A percentile compares a stretch with the other conserved stretches of the same genome.
phyloP scores from a whole-genome alignment of 176 grass and related monocot species.

The Ensete glaucum region DNA sequence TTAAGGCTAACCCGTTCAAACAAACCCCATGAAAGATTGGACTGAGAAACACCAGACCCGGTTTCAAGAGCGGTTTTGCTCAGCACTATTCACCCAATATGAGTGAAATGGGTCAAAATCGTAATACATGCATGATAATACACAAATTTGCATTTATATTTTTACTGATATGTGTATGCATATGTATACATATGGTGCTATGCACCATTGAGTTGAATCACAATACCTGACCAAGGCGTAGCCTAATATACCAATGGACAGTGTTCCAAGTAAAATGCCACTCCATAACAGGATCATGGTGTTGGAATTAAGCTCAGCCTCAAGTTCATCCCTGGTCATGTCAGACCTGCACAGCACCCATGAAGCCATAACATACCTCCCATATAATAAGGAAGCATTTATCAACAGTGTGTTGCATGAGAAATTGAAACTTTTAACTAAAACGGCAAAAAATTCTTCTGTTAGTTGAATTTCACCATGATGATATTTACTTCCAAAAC shows the following conservation, averaged over 20 bases:
- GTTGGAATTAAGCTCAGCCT: constrained; percentile 42
- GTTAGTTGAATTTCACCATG: no score
- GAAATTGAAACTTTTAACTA: no score
- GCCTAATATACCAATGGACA: constrained; percentile 59
- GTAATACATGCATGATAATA: no score
- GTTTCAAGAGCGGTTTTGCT: no score
- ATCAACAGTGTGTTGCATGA: not conserved
- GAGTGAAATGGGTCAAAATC: no score
- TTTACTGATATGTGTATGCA: no score
- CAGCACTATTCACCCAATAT: no score
- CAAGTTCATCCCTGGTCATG: constrained; percentile 72
- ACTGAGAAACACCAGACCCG: not conserved
- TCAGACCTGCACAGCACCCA: constrained; percentile 50
- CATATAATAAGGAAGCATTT: not conserved
- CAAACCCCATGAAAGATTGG: not conserved
- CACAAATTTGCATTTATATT: no score
- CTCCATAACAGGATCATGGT: constrained; percentile 60
- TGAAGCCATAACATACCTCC: constrained; percentile 8
- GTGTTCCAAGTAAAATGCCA: constrained; percentile 60
- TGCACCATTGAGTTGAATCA: not conserved
- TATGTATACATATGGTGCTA: no score
- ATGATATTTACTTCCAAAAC: not conserved
- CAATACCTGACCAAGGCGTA: constrained; percentile 66
- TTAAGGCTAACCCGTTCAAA: not conserved
- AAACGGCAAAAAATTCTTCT: no score